Conservation (phyloP, 2,329 filamentous ascomycete genomes). For the Trichoderma endophyticum region DNA sequence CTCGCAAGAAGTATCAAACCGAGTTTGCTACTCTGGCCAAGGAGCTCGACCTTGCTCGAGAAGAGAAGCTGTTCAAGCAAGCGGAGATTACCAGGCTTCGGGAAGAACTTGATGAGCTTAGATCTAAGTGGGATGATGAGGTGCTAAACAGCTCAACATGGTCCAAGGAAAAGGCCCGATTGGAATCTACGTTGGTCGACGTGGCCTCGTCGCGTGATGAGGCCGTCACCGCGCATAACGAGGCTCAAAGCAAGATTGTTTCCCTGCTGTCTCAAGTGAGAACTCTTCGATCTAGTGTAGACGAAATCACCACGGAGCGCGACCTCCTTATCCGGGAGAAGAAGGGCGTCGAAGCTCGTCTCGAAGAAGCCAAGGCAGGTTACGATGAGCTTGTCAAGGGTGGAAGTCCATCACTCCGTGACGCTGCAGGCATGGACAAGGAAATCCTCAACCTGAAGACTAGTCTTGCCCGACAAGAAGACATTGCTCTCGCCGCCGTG, state of each 20-base stretch:
- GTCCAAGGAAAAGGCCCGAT: slow-evolving; percentile 93
- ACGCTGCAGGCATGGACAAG: slow-evolving; percentile 83
- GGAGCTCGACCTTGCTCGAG: slow-evolving; percentile 88
- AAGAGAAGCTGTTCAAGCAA: slow-evolving; percentile 82
- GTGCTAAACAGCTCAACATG: slow-evolving; percentile 96
- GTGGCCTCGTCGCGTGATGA: slow-evolving; percentile 90
- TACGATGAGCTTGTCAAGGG: slow-evolving; percentile 84
- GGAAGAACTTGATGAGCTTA: slow-evolving; percentile 93
- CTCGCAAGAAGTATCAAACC: slow-evolving; percentile 92
- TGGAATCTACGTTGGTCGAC: slow-evolving; percentile 86
- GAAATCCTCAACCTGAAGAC: slow-evolving; percentile 88
- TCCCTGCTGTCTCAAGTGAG: slow-evolving; percentile 87
- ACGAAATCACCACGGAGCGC: slow-evolving; percentile 81
- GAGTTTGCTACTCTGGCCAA: slow-evolving; percentile 87
- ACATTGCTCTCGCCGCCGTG: slow-evolving; percentile 84
- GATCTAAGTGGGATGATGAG: slow-evolving; percentile 97
- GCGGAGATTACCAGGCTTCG: slow-evolving; percentile 82
- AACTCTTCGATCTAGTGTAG: slow-evolving; percentile 74
- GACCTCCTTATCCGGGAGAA: slow-evolving; percentile 86
- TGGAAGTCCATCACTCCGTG: slow-evolving; percentile 82
- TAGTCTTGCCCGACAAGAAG: slow-evolving; percentile 85
- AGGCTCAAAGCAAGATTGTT: slow-evolving; percentile 90
- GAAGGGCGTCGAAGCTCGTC: slow-evolving; percentile 76
- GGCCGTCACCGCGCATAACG: slow-evolving; percentile 87
- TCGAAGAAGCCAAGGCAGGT: slow-evolving; percentile 82